These are phyloP conservation scores for Hypoxylon rubiginosum DNA, from an alignment of 2,329 filamentous ascomycete genomes.

Conservation along the genomic window DNA sequence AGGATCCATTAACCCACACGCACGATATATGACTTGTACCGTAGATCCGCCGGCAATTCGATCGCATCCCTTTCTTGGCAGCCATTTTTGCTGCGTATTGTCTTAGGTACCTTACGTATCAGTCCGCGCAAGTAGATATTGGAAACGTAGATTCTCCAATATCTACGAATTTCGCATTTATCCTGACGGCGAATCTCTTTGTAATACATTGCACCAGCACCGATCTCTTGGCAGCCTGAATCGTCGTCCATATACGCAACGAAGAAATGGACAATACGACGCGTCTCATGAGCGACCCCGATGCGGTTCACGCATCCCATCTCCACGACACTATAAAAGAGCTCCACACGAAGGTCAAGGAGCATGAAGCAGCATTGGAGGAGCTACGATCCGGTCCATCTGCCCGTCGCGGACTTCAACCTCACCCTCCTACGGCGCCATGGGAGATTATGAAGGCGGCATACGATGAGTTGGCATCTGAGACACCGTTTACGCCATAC, in stretches of 20 bases:
- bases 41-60: conserved; percentile 42
- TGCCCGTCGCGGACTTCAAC: conserved; percentile 26
- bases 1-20: conserved; percentile 19
- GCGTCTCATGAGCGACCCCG: conserved; percentile 50
- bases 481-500: conserved; percentile 75
- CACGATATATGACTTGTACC: conserved; percentile 21
- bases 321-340: conserved; percentile 77
- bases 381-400: conserved; percentile 42
- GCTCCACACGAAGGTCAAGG: conserved; percentile 70
- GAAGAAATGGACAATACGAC: conserved; percentile 48
- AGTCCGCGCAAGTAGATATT: too few relatives aligned
- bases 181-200: conserved; percentile 8
- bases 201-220: neutral
- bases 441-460: conserved; percentile 70
- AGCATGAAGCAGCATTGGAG: conserved; percentile 65
- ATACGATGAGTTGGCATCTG: conserved; percentile 72
- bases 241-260: conserved; percentile 21
- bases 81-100: conserved; percentile 26
- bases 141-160: conserved; percentile 23
- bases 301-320: conserved; percentile 63
- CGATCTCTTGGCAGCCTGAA: conserved; percentile 17
- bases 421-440: conserved; percentile 52
- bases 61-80: conserved; percentile 31
- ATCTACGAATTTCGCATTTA: conserved; percentile 11
- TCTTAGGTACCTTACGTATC: neutral